Evolutionary conservation across 2,329 filamentous ascomycete genomes (phyloP).

Genomic region (Aspergillus nomiae): DNA sequence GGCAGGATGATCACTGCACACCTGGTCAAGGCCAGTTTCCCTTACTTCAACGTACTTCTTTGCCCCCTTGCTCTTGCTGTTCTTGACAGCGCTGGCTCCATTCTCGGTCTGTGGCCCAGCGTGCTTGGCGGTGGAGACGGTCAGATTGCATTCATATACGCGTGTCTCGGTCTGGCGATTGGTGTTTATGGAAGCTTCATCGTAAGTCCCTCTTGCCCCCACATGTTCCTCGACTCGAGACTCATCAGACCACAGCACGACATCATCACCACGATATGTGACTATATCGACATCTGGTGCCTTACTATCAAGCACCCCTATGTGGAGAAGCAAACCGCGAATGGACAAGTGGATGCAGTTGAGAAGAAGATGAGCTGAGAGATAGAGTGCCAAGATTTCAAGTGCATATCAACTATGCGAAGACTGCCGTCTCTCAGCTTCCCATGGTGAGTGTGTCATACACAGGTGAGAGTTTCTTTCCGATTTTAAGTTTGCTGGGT

Average conservation of each 20-base stretch:
- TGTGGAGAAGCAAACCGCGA: constrained; percentile 39
- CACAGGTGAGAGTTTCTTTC: not conserved
- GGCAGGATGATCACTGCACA: constrained; percentile 96
- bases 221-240: not conserved
- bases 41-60: constrained; percentile 83
- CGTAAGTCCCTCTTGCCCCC: constrained; percentile 42
- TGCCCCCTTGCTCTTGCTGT: constrained; percentile 78
- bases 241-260: constrained; percentile 59
- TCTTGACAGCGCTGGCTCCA: constrained; percentile 75
- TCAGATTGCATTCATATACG: constrained; percentile 88
- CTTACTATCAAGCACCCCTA: constrained; percentile 89
- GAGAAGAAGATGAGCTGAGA: constrained; percentile 31
- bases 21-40: constrained; percentile 82
- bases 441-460: not conserved
- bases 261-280: constrained; percentile 96
- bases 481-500: not conserved
- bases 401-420: constrained; percentile 21
- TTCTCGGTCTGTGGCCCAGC: constrained; percentile 69
- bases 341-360: constrained; percentile 21
- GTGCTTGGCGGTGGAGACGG: constrained; percentile 75
- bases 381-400: not conserved
- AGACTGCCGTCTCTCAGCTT: not conserved
- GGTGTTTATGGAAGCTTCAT: constrained; percentile 98
- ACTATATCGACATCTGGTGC: constrained; percentile 98
- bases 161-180: constrained; percentile 78